Evolutionary conservation across 2,329 filamentous ascomycete genomes (phyloP), one percentile per base, ranked within the genome.

Genomic region (Exophiala sp.): DNA sequence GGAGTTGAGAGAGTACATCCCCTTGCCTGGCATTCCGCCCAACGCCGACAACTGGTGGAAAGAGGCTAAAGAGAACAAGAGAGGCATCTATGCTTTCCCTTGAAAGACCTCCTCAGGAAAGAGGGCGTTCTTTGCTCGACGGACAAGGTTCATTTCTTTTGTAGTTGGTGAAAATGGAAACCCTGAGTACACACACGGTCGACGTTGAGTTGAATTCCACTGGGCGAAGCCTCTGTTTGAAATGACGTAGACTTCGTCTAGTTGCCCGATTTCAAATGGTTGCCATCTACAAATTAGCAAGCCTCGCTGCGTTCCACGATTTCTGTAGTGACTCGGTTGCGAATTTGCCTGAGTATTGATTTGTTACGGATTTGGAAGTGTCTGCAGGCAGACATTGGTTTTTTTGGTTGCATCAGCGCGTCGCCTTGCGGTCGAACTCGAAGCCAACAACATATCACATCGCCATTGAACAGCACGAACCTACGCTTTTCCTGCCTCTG

Each of bases 1-100:
- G 62, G 73, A 79, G 67, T 71, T 72, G 51, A 77, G 83, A 65
- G 71, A 71, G 64, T 71, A 74, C 46, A 84, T 86, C 64, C 59
- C 72, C 61, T 70, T 72, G 62, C 76, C 75, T n/a, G 60, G 73
- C 52, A 65, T 80, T 10, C 48, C 48, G 32, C 52, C 52, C 14
- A 65, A 77, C 69, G 76, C 76, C 10, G 77, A 80, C 68, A 67
- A 67, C 40, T 71, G 73, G 52, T 81, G 77, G 77, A 75, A 70
- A 47, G 62, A 63, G 45, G 60, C 62, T 14, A 40, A 56, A 45
- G 36, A 32, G 45, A 47, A 49, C 6, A 52, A 46, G 50, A 44
- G 21, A 18, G 61, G 61, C 12, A 52, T 62, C 18, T 63, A 63
- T 48, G 54, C 61, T 24, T 12, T 46, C 29, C 50, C 36, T 36